These are phyloP conservation scores for Poa annua DNA, from an alignment of 176 grass and related monocot genomes.

Conservation along the genomic window DNA sequence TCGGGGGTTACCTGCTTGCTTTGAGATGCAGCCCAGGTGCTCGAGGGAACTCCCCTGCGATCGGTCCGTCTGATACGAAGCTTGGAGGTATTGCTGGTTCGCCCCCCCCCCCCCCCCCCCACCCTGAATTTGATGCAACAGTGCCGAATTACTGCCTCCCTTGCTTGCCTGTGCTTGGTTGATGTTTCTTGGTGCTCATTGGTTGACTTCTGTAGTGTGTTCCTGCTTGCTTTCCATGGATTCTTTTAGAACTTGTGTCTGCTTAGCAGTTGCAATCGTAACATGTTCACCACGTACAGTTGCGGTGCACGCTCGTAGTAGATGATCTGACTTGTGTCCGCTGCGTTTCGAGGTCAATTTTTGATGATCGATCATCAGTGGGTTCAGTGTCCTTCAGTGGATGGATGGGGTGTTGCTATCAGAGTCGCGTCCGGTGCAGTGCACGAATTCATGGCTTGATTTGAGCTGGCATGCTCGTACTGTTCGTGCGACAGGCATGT, in stretches of 20 bases:
- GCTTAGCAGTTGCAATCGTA: not conserved
- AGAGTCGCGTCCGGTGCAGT: not conserved
- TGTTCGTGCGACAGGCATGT: not conserved
- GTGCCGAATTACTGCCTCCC: not conserved
- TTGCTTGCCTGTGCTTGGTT: not conserved
- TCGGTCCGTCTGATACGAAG: not conserved
- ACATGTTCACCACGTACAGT: not conserved
- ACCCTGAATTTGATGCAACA: not conserved
- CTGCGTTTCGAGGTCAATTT: not conserved
- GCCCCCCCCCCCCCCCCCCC: not conserved
- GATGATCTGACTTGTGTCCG: not conserved
- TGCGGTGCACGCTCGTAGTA: not conserved
- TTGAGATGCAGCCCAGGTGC: not conserved
- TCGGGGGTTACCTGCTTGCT: not conserved
- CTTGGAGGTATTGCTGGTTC: not conserved
- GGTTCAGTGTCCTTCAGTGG: not conserved
- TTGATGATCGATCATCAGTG: not conserved
- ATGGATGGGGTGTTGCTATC: not conserved
- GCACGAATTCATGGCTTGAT: not conserved
- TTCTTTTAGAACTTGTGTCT: not conserved
- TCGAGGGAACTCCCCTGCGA: conserved; percentile 34
- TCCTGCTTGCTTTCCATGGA: not conserved
- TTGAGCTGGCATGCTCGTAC: conserved; percentile 23
- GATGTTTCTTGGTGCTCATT: not conserved
- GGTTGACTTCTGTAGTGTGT: not conserved